Evolutionary conservation across 2,329 filamentous ascomycete genomes (phyloP).

Genomic region (Monascus ruber): DNA sequence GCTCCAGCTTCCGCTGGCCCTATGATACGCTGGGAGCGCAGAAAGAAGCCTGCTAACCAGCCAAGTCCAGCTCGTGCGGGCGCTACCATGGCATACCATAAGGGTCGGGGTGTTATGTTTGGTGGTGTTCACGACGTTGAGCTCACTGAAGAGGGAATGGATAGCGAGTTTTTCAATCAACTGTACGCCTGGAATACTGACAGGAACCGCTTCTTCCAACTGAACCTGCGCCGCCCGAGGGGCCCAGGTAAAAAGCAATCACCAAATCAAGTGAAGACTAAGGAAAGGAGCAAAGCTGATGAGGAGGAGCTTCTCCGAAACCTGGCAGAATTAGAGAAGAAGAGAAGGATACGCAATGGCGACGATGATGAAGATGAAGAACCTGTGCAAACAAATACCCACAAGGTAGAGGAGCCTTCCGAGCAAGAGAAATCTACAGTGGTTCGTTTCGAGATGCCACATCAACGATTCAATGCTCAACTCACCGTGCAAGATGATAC

Average conservation of each 20-base stretch:
- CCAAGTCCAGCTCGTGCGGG: slow-evolving; percentile 77
- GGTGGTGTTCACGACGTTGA: slow-evolving; percentile 92
- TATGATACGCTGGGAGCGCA: slow-evolving; percentile 75
- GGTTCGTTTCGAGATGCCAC: slow-evolving; percentile 71
- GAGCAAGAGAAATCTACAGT: slow-evolving; percentile 48
- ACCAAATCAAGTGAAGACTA: slow-evolving; percentile 37
- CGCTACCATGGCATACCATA: slow-evolving; percentile 88
- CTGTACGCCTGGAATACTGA: slow-evolving; percentile 92
- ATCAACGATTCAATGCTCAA: slow-evolving; percentile 82
- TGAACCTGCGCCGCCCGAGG: slow-evolving; percentile 64
- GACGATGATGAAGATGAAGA: slow-evolving; percentile 32
- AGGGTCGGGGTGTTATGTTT: slow-evolving; percentile 83
- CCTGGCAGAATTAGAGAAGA: slow-evolving; percentile 72
- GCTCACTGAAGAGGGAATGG: slow-evolving; percentile 84
- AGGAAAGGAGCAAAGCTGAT: slow-evolving; percentile 67
- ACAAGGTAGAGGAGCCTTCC: slow-evolving; percentile 41
- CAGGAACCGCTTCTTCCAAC: slow-evolving; percentile 84
- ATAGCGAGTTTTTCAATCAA: slow-evolving; percentile 92
- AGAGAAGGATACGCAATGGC: slow-evolving; percentile 49
- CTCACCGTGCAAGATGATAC: slow-evolving; percentile 84
- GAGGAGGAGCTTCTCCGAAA: slow-evolving; percentile 85
- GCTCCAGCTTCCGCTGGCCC: slow-evolving; percentile 55
- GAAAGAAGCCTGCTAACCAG: slow-evolving; percentile 83
- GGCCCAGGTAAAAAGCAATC: slow-evolving; percentile 51
- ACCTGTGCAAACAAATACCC: slow-evolving; percentile 29